Percentiles rank a stretch among this genome's conserved stretches.
Conservation (phyloP, 2,329 filamentous ascomycete species). For the Neofusicoccum kwambonambiense region DNA sequence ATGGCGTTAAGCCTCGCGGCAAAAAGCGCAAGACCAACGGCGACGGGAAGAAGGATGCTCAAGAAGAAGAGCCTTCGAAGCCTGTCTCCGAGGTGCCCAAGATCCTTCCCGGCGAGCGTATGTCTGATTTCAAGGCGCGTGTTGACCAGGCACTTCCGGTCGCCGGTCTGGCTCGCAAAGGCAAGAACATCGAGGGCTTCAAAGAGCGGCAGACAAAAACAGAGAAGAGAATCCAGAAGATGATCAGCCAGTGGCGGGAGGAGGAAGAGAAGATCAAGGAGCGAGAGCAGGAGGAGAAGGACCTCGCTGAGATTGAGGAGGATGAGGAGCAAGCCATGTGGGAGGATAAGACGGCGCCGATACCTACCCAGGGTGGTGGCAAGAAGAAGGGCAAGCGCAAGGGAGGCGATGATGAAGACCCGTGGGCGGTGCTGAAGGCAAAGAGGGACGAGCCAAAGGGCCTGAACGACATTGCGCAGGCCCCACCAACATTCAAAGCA, state of each 20-base stretch:
- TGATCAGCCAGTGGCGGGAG: constrained; percentile 59
- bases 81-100: constrained; percentile 50
- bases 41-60: constrained; percentile 23
- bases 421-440: constrained; percentile 71
- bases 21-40: constrained; percentile 49
- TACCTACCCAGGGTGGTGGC: constrained; percentile 54
- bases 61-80: constrained; percentile 23
- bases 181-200: constrained; percentile 63
- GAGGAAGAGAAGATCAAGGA: constrained; percentile 60
- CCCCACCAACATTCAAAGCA: constrained; percentile 71
- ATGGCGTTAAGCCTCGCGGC: constrained; percentile 54
- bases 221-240: constrained; percentile 70
- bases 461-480: constrained; percentile 63
- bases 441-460: constrained; percentile 47
- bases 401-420: constrained; percentile 63
- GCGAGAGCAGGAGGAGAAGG: constrained; percentile 74
- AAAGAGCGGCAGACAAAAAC: constrained; percentile 73
- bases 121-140: constrained; percentile 77
- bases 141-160: constrained; percentile 85
- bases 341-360: constrained; percentile 61
- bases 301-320: constrained; percentile 63
- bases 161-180: constrained; percentile 60
- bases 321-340: constrained; percentile 63
- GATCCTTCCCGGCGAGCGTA: constrained; percentile 78
- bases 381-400: constrained; percentile 50